phyloP scores from a whole-genome alignment of 371 early-diverging fungal species.

The Batkoa obscura region DNA sequence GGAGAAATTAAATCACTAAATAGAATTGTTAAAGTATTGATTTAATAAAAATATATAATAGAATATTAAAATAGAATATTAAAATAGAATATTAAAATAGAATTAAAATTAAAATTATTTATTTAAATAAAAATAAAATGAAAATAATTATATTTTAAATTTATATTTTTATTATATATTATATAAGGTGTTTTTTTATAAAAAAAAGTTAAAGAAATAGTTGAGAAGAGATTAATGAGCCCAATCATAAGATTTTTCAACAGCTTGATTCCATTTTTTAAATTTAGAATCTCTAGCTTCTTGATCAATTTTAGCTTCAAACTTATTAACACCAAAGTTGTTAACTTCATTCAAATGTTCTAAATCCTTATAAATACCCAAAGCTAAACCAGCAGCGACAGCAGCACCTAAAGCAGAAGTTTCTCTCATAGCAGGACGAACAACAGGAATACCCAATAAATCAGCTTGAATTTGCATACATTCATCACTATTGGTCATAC shows the following conservation, averaged over 20 bases:
- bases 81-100: too few relatives aligned
- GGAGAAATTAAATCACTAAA: too few relatives aligned
- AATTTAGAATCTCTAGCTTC: conserved; percentile 40
- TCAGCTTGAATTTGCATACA: conserved; percentile 89
- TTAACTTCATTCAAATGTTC: conserved; percentile 15
- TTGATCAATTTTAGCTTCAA: conserved; percentile 19
- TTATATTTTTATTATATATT: too few relatives aligned
- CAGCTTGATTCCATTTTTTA: conserved; percentile 68
- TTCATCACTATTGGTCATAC: conserved; percentile 71
- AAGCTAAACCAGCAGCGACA: conserved; percentile 70
- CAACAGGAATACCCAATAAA: conserved; percentile 58
- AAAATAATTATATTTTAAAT: too few relatives aligned
- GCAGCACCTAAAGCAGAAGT: conserved; percentile 90
- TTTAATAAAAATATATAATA: too few relatives aligned
- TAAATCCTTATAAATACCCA: conserved; percentile 44
- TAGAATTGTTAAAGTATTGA: too few relatives aligned
- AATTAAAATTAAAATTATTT: too few relatives aligned
- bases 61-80: too few relatives aligned
- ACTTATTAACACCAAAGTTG: conserved; percentile 15
- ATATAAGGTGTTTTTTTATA: too few relatives aligned
- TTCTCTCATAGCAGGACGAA: conserved; percentile 78
- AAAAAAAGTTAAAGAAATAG: too few relatives aligned
- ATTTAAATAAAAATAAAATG: too few relatives aligned
- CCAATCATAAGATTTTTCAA: conserved; percentile 53
- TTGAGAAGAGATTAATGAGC: conserved; percentile 10